Evolutionary conservation across 257 asterid species (phyloP).

Genomic region (Handroanthus guayacan): DNA sequence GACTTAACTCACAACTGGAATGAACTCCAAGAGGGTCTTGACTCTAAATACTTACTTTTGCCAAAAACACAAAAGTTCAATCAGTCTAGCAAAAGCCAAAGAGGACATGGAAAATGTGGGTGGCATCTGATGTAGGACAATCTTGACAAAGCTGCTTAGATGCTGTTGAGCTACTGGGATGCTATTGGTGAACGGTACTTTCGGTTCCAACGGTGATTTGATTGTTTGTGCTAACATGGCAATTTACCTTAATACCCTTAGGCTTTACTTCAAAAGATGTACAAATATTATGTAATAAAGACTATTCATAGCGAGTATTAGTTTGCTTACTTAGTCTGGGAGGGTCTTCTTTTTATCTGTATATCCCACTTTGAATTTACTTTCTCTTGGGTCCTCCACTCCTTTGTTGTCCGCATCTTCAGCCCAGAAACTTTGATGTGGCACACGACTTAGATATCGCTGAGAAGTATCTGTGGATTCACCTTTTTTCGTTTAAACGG

Average conservation of each 20-base stretch:
- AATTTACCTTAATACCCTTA: not conserved
- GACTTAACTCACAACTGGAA: not conserved
- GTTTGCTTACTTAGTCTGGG: not conserved
- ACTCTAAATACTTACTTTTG: not conserved
- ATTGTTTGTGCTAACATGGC: not conserved
- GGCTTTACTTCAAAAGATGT: not conserved
- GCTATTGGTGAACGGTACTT: not conserved
- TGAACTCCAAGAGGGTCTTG: not conserved
- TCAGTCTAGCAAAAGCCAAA: not conserved
- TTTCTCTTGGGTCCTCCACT: constrained; percentile 4
- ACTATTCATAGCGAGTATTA: not conserved
- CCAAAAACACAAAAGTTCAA: not conserved
- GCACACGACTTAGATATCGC: not conserved
- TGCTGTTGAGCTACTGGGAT: not conserved
- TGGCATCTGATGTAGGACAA: not conserved
- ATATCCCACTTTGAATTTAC: not conserved
- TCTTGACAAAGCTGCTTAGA: not conserved
- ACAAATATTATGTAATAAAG: not conserved
- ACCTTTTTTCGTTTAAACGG: not conserved
- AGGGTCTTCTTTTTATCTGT: not conserved
- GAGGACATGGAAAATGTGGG: not conserved
- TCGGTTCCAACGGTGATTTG: not conserved
- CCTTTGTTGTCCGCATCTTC: not conserved
- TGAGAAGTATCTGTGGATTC: not conserved
- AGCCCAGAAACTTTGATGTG: constrained; percentile 19